Conservation (phyloP, 257 asterid genomes). For the Rubia yunnanensis region DNA sequence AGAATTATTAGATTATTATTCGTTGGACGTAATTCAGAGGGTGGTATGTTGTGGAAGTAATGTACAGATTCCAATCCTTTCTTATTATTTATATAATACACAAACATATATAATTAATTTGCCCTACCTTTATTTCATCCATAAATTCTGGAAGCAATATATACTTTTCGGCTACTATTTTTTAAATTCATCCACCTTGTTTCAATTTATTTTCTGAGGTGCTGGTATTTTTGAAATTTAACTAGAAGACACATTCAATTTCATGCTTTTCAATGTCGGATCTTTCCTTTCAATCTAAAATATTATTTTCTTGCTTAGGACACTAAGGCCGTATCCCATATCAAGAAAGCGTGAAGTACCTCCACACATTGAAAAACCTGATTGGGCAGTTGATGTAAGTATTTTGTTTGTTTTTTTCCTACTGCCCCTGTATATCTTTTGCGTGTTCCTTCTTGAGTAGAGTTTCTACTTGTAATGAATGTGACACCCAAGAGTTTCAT, state of each 20-base stretch:
- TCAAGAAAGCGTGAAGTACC: conserved; percentile 64
- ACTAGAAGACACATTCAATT: not conserved
- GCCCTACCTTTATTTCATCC: not conserved
- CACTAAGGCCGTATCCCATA: conserved; percentile 73
- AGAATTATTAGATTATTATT: not conserved
- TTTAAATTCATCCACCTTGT: not conserved
- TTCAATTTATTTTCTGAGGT: not conserved
- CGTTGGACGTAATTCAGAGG: not conserved
- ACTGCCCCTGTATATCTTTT: not conserved
- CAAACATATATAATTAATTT: too few relatives aligned
- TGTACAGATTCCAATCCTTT: not conserved
- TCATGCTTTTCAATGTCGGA: not conserved
- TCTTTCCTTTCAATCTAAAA: not conserved
- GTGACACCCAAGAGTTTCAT: not conserved
- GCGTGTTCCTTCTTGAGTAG: not conserved
- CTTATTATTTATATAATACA: too few relatives aligned
- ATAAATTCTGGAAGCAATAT: not conserved
- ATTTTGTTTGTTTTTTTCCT: conserved; percentile 2
- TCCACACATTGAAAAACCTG: conserved; percentile 76
- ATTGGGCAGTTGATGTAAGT: conserved; percentile 92
- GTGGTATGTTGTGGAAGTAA: not conserved
- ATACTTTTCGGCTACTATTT: not conserved
- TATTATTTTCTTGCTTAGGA: conserved; percentile 26
- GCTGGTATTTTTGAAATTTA: not conserved
- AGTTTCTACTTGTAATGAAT: not conserved